Conservation (phyloP, 495 filamentous ascomycete genomes). For the Trichoderma reesei region DNA sequence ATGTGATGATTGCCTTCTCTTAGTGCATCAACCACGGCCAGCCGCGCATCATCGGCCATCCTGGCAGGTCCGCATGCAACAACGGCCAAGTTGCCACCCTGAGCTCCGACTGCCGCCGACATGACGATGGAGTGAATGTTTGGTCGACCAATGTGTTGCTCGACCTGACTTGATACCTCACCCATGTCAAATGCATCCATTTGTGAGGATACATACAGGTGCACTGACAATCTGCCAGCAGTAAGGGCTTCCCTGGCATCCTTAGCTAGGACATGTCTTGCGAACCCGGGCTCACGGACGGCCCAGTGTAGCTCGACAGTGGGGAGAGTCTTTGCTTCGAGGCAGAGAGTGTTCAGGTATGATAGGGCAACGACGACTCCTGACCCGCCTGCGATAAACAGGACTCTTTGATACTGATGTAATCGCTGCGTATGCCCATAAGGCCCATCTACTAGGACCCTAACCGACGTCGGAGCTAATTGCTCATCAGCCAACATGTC, state of each 20-base stretch:
- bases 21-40: slow-evolving; percentile 32
- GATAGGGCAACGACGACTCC: slow-evolving; percentile 48
- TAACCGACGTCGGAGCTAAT: slow-evolving; percentile 12
- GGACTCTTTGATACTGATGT: slow-evolving; percentile 39
- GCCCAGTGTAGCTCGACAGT: slow-evolving; percentile 36
- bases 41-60: slow-evolving; percentile 41
- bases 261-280: not conserved
- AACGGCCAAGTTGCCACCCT: slow-evolving; percentile 22
- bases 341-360: slow-evolving; percentile 27
- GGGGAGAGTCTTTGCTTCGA: slow-evolving; percentile 25
- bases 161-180: not conserved
- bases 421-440: slow-evolving; percentile 44
- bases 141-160: slow-evolving; percentile 4
- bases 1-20: slow-evolving; percentile 13
- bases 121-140: slow-evolving; percentile 7
- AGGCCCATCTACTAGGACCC: slow-evolving; percentile 47
- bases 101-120: not conserved
- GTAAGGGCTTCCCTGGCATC: not conserved
- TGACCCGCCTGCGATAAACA: slow-evolving; percentile 52
- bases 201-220: slow-evolving; percentile 8
- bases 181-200: not conserved
- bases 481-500: slow-evolving; percentile 15
- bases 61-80: slow-evolving; percentile 40
- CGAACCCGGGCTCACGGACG: slow-evolving; percentile 21
- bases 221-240: not conserved